phyloP scores from a whole-genome alignment of 805 yeast genomes.

The Candida sakaeoensis region DNA sequence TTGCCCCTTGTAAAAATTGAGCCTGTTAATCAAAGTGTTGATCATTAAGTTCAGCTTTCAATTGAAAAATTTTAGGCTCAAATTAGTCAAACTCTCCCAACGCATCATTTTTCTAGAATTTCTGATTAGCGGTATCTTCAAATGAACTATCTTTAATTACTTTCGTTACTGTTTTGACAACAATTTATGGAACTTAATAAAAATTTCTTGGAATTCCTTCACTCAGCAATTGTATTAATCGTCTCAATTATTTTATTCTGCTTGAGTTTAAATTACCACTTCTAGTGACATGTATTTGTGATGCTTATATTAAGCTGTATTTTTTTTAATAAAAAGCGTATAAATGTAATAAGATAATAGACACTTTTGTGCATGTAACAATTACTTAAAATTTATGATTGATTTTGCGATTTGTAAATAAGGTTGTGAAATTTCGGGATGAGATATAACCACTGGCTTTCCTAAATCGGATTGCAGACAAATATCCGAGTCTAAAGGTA shows the following conservation, averaged over 20 bases:
- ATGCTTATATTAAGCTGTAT: too few relatives aligned
- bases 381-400: constrained; percentile 7
- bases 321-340: too few relatives aligned
- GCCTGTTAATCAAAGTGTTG: too few relatives aligned
- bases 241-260: constrained; percentile 6
- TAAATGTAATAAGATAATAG: neutral
- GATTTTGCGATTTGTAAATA: constrained; percentile 47
- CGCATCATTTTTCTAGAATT: too few relatives aligned
- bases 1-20: too few relatives aligned
- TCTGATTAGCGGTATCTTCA: too few relatives aligned
- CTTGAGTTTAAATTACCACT: constrained; percentile 1
- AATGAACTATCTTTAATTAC: neutral
- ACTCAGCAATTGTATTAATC: constrained; percentile 4
- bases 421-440: constrained; percentile 36
- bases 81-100: too few relatives aligned
- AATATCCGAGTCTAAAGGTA: constrained; percentile 63
- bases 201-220: constrained; percentile 8
- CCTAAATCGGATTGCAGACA: constrained; percentile 64
- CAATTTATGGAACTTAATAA: constrained; percentile 6
- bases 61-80: too few relatives aligned
- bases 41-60: too few relatives aligned
- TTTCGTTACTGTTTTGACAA: neutral
- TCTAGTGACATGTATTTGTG: too few relatives aligned
- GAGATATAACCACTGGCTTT: constrained; percentile 52
- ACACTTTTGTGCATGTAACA: neutral